These are phyloP conservation scores for Euptelea pleiosperma DNA, from an alignment of 164 flowering plant species.

Conservation along the genomic window DNA sequence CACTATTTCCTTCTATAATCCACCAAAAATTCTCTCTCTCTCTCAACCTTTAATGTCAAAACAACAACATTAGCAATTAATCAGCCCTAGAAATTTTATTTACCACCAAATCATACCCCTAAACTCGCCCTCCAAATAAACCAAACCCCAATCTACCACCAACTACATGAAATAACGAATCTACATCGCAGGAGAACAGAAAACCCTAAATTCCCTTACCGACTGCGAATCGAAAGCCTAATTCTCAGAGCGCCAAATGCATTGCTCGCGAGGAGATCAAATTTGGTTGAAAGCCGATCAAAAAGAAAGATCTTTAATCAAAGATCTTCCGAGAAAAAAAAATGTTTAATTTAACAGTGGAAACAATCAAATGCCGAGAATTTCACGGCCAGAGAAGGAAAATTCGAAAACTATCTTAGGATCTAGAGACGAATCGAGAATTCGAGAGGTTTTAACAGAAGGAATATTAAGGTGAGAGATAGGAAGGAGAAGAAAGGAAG, in stretches of 20 bases:
- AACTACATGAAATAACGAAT: neutral
- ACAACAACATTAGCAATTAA: neutral
- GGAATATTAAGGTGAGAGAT: neutral
- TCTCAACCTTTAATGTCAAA: slow-evolving; percentile 2
- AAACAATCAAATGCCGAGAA: too few species aligned
- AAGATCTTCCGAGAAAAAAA: too few species aligned
- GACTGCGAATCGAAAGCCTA: slow-evolving; percentile 16
- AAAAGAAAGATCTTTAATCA: slow-evolving; percentile 2
- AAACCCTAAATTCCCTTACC: slow-evolving; percentile 11
- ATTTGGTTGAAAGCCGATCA: neutral
- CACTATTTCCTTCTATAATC: neutral
- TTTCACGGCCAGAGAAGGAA: neutral
- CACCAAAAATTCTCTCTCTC: slow-evolving; percentile 1
- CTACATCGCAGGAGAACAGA: neutral
- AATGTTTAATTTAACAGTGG: too few species aligned
- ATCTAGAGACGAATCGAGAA: neutral
- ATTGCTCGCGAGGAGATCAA: too few species aligned
- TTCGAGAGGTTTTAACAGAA: neutral
- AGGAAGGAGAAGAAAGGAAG: neutral
- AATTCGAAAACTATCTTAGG: neutral
- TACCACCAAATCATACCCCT: slow-evolving; percentile 1
- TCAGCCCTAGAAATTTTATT: neutral
- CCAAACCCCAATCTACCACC: slow-evolving; percentile 6
- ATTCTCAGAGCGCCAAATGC: neutral
- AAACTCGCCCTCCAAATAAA: neutral